Base-by-base conservation (phyloP, 306 rosid species). In the Erythrophleum fordii region DNA sequence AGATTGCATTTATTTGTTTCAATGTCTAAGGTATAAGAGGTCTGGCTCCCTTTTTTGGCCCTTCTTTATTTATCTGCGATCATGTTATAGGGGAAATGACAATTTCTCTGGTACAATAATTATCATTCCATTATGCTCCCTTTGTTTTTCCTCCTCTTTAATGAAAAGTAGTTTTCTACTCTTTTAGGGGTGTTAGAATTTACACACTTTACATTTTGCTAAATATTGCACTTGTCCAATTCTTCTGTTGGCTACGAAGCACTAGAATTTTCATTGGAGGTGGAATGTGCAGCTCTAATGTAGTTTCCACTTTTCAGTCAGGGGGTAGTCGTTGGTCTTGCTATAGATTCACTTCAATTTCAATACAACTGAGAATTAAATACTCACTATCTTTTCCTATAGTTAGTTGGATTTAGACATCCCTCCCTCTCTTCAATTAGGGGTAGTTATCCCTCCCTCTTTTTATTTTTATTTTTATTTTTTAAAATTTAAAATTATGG, bases 211-310 rank as follows among this genome's bases (percentile, higher is more conserved):
- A 16, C 45, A 26, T 28, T 66, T 28, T 81, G 16, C 0, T 11
- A 45, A 53, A 29, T 35, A 25, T 59, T 56, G 52, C 28, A n/a
- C 17, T 8, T 25, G 53, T 80, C 74, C 14, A 39, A n/a, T n/a
- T n/a, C 80, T 64, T 61, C 73, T 69, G 53, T 70, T 76, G 72
- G 64, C 49, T 6, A 75, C 64, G 45, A 26, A 35, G 56, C 55
- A 8, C 41, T 59, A 37, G 60, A 75, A 69, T 84, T n/a, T 68
- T 71, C 37, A 41, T 60, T 11, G 42, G 41, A 61, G 41, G 12
- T 26, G 64, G 42, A 26, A 44, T 23, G 34, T 76, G 49, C 29
- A n/a, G 14, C 49, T 37, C n/a, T 66, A 20, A 39, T 20, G 17
- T n/a, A n/a, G n/a, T 66, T 66, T 65, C 71, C 48, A 65, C 46